Evolutionary conservation across 805 yeast genomes (phyloP), one percentile per base, ranked within the genome.

Genomic region (Ogataea kodamae): DNA sequence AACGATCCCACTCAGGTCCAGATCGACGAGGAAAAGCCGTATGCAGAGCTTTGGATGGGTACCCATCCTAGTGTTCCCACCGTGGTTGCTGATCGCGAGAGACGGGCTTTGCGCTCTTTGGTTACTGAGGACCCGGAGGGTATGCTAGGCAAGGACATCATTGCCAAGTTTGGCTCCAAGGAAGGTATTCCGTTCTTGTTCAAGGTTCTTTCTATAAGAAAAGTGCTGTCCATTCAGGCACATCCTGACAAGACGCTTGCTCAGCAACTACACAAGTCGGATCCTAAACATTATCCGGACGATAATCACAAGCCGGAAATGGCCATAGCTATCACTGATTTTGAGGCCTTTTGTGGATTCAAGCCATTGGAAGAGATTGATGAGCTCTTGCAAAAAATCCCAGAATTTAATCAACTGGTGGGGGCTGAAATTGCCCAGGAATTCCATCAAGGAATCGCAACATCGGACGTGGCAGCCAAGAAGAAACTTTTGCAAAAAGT

Each of bases 31-130:
- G 33, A 68, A 22, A 76, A 78, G 54, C 97, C 98, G 8, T 92
- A 92, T 55, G 98, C 98, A 11, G 98, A 92, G 61, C 69, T 92
- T 48, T 92, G 98, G 98, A 92, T 92, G 98, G 98, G 98, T 23
- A 88, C 97, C 16, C 98, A 92, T 58, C 90, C 95, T 33, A 83
- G 83, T 28, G 88, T 83, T 9, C 96, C 97, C 18, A 81, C 96
- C 12, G 62, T 62, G 29, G 72, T 74, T 30, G 70, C 72, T 16
- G 72, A 64, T 17, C 60, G 67, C 12, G 80, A 80, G 19, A 64
- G 72, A 46, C 69, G 76, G 13, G 26, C 26, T 9, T 70, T 92
- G 57, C 70, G 88, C 41, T 83, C 84, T 12, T 56, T 85, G 22
- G 74, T 90, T 35, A 61, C 67, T n/a, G 57, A 62, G 6, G 57